phyloP scores from a whole-genome alignment of 441 rosid genomes.

The Theobroma grandiflorum region DNA sequence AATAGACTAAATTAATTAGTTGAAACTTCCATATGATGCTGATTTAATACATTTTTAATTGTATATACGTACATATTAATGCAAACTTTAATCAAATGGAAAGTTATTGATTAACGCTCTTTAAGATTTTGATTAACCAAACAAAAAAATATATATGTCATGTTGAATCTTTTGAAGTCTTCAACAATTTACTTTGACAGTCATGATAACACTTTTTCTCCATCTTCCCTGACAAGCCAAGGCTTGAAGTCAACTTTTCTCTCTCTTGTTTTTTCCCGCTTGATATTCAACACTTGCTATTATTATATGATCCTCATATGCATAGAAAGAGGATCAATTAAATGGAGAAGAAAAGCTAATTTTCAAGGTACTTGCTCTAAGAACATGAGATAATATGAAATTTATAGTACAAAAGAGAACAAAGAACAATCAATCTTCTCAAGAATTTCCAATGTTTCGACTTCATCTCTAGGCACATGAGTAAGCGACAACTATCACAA shows the following conservation, averaged over 20 bases:
- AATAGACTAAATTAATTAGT: too few relatives aligned
- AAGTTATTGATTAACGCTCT: background rate
- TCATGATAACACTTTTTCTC: background rate
- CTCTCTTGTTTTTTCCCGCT: background rate
- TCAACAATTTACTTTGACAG: background rate
- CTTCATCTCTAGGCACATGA: background rate
- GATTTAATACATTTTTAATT: too few relatives aligned
- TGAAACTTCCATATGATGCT: too few relatives aligned
- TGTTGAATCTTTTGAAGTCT: background rate
- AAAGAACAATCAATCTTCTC: background rate
- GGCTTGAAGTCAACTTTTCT: background rate
- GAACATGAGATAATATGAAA: background rate
- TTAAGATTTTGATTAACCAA: background rate
- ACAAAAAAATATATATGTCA: background rate
- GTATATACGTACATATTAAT: too few relatives aligned
- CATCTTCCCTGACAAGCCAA: background rate
- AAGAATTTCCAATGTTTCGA: background rate
- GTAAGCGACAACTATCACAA: background rate
- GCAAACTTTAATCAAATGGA: background rate
- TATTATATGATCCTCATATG: background rate
- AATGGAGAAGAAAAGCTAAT: background rate
- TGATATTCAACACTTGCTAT: background rate
- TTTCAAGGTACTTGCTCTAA: background rate
- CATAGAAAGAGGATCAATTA: background rate
- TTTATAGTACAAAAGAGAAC: conserved; percentile 14